Conservation (phyloP, 2,329 filamentous ascomycete species). For the Colletotrichum incanum region DNA sequence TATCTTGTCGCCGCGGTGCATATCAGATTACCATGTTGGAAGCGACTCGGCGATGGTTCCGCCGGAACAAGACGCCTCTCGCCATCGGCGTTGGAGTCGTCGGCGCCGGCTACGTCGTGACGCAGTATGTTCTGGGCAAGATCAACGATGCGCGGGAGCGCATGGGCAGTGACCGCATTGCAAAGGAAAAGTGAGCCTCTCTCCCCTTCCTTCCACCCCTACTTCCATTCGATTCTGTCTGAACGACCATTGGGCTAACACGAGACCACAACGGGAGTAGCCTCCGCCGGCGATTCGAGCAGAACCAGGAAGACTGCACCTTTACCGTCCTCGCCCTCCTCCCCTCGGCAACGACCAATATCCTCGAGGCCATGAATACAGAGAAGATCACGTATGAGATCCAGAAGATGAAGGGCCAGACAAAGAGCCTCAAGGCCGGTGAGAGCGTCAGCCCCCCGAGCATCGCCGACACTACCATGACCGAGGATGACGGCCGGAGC, state of each 20-base stretch:
- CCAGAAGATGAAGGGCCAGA: conserved; percentile 85
- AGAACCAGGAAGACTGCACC: conserved; percentile 99
- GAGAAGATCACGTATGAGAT: conserved; percentile 94
- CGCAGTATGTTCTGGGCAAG: conserved; percentile 93
- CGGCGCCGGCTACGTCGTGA: conserved; percentile 91
- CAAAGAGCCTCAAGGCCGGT: conserved; percentile 66
- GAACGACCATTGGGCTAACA: conserved; percentile 9
- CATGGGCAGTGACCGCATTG: conserved; percentile 95
- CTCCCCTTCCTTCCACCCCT: too few relatives aligned
- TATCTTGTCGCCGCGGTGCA: conserved; percentile 34
- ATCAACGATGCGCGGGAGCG: conserved; percentile 94
- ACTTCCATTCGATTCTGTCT: background rate
- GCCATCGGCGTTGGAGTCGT: conserved; percentile 90
- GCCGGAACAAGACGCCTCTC: conserved; percentile 91
- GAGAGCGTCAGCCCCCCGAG: conserved; percentile 68
- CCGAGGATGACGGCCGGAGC: conserved; percentile 88
- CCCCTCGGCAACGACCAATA: conserved; percentile 90
- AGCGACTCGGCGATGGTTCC: conserved; percentile 90
- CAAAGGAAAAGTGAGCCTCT: conserved; percentile 90
- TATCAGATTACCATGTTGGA: conserved; percentile 67
- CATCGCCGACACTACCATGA: conserved; percentile 79
- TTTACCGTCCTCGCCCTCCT: conserved; percentile 97
- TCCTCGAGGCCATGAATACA: conserved; percentile 89
- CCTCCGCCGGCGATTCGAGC: conserved; percentile 94
- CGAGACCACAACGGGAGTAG: conserved; percentile 62